Base-by-base conservation (phyloP, 805 yeast genomes). In the Zygosaccharomyces kombuchaensis region DNA sequence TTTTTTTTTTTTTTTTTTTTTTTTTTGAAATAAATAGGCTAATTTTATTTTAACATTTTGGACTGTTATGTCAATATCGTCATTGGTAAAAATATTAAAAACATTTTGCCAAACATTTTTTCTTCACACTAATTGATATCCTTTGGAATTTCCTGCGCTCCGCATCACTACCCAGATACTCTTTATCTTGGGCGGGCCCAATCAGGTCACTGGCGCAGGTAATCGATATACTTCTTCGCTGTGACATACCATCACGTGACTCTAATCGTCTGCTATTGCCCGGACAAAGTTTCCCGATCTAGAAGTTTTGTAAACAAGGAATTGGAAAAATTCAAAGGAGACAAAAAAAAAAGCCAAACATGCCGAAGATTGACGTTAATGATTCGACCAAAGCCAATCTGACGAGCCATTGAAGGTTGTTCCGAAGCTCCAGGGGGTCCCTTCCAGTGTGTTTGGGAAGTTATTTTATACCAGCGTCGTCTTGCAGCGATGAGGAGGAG, bases 401-500 rank as follows among this genome's bases (percentile, higher is more conserved):
- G 29, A 31, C 23, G 36, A 40, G 36, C 23, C 36, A 31, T 38
- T 38, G 23, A 38, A 31, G 41, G 31, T 38, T 27, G 19, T 12
- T 36, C 29, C 16, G 34, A 31, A 22, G 17, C 22, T 27, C 17
- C 23, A 9, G 9, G 29, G 2, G 21, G 19, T 23, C 17, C 13
- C 25, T 27, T 27, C 12, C 4, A n/a, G 14, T n/a, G 32, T 29
- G 32, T 29, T 29, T 3, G 9, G 31, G 34, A 22, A 16, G 34
- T 38, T 17, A n/a, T 9, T 26, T 14, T 22, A 23, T 16, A 17
- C 16, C 40, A 22, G 31, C 29, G 21, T 29, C 27, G 9, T 19
- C 30, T 30, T 30, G 10, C 21, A 23, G 49, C 17, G 21, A 64
- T 64, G 68, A 57, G 67, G 17, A 63, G 58, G 49, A 57, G 61